Evolutionary conservation across 139 green algal species (phyloP).

Genomic region (Auxenochlorella pyrenoidosa): DNA sequence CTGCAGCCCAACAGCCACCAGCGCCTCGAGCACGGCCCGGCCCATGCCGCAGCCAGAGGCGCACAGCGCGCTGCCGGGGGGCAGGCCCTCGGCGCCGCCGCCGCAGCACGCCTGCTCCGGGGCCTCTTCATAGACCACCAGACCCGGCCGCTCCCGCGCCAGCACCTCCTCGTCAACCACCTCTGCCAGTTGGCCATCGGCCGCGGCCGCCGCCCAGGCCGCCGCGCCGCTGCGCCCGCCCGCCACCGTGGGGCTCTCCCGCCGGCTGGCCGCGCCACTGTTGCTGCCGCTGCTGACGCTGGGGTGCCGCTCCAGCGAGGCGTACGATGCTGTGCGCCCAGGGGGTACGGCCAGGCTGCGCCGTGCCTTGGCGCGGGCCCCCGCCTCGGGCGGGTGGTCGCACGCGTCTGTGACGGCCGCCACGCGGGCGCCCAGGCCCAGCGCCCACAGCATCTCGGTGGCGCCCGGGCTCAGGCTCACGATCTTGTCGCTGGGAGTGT

Average conservation of each 20-base stretch:
- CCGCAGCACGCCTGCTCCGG: slow-evolving; percentile 4
- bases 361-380: slow-evolving; percentile 31
- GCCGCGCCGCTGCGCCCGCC: not conserved
- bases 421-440: slow-evolving; percentile 79
- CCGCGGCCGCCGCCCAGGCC: not conserved
- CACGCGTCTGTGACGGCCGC: slow-evolving; percentile 78
- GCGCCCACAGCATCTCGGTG: slow-evolving; percentile 82
- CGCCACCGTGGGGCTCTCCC: slow-evolving; percentile 26
- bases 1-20: slow-evolving; percentile 47
- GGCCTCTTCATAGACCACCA: slow-evolving; percentile 71
- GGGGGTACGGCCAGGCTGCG: slow-evolving; percentile 25
- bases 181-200: slow-evolving; percentile 38
- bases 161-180: slow-evolving; percentile 79
- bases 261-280: not conserved
- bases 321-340: not conserved
- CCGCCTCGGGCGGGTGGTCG: slow-evolving; percentile 70
- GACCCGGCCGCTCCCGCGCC: slow-evolving; percentile 60
- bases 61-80: not conserved
- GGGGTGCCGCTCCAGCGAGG: not conserved
- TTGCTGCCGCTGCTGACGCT: not conserved
- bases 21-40: slow-evolving; percentile 31
- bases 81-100: not conserved
- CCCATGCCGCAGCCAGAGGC: slow-evolving; percentile 20
- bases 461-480: slow-evolving; percentile 75
- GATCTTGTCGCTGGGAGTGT: slow-evolving; percentile 54